Evolutionary conservation across 78 protist genomes (phyloP).

Genomic region (Bigelowiella natans): DNA sequence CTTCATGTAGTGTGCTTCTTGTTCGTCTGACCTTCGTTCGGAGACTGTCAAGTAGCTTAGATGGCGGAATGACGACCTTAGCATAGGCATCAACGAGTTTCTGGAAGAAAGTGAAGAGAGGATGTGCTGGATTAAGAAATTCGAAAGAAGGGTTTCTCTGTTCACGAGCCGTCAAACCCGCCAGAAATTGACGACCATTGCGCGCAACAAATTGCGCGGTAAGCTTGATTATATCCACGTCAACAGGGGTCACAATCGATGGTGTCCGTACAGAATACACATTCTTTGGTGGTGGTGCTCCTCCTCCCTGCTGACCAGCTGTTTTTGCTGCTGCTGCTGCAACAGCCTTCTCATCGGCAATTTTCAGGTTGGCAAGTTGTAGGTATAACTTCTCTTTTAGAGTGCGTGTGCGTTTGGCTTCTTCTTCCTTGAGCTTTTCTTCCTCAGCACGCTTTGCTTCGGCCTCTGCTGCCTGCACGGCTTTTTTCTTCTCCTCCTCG

Average conservation of each 20-base stretch:
- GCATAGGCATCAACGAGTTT: conserved; percentile 28
- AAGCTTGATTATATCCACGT: conserved; percentile 38
- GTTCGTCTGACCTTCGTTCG: background rate
- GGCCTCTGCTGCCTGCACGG: background rate
- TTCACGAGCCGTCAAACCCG: background rate
- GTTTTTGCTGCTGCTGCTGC: too few relatives aligned
- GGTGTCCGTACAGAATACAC: background rate
- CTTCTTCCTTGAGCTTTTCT: background rate
- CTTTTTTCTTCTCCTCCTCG: background rate
- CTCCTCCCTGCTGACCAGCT: too few relatives aligned
- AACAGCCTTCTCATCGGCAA: background rate
- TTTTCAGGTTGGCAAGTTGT: background rate
- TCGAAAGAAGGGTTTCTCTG: conserved; percentile 22
- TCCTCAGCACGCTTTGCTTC: background rate
- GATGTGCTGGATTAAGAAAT: conserved; percentile 29
- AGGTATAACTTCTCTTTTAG: background rate
- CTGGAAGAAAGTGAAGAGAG: conserved; percentile 28
- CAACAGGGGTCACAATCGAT: background rate
- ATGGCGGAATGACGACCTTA: background rate
- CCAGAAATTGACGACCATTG: conserved; percentile 46
- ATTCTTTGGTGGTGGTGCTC: background rate
- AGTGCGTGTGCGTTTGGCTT: background rate
- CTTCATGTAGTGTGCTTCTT: too few relatives aligned
- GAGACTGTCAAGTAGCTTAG: background rate
- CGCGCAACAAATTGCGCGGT: conserved; percentile 59